Evolutionary conservation across 2,329 filamentous ascomycete genomes (phyloP).

Genomic region (Ophiostoma ulmi): DNA sequence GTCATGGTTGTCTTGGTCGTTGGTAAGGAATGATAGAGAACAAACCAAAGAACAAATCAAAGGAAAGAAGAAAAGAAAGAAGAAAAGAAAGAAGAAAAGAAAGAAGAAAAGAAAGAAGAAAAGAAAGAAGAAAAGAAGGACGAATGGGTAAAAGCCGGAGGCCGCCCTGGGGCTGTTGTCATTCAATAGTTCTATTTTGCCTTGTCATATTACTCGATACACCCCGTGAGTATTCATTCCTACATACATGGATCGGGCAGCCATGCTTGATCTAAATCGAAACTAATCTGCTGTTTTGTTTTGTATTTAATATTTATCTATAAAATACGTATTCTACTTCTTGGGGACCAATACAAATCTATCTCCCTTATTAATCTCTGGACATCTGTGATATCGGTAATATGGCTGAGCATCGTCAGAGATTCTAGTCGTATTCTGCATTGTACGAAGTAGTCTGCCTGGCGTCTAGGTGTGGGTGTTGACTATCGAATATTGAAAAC

Average conservation of each 20-base stretch:
- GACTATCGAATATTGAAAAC: not conserved
- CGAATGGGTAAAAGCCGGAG: not conserved
- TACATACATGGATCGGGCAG: not conserved
- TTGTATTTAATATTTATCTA: no score
- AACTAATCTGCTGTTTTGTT: not conserved
- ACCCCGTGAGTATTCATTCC: not conserved
- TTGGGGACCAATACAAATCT: not conserved
- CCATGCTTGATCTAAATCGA: not conserved
- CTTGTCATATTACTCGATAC: not conserved
- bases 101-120: not conserved
- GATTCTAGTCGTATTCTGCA: not conserved
- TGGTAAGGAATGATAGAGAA: not conserved
- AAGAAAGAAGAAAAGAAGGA: not conserved
- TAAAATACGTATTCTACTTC: constrained; percentile 4
- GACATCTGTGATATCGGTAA: constrained; percentile 1
- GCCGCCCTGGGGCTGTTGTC: not conserved
- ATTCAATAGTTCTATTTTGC: not conserved
- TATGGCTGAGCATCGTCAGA: not conserved
- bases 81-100: not conserved
- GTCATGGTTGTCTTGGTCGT: not conserved
- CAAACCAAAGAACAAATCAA: not conserved
- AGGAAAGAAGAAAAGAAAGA: no score
- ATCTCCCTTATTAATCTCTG: not conserved
- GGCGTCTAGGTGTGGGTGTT: not conserved
- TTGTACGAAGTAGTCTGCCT: no score